Base-by-base conservation (phyloP, 1,139 yeast species). In the Yamadazyma sp. region DNA sequence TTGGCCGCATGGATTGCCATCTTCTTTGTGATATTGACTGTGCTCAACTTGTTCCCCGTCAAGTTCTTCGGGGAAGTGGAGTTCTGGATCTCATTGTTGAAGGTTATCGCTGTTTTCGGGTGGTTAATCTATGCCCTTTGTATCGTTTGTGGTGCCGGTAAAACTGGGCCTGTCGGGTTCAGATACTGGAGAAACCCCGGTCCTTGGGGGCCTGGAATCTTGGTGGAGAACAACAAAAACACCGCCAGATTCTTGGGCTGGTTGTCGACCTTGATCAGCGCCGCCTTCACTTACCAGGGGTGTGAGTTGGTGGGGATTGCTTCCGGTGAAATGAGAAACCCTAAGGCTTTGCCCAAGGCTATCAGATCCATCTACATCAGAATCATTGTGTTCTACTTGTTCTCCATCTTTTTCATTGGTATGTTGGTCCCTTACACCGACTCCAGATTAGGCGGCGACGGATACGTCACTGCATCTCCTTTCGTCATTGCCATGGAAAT, bases 111-210 rank as follows among this genome's bases (percentile, higher is more conserved):
- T 35, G 82, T 84, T 42, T 68, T 81, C 11, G 91, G 91, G 17
- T 83, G 85, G 76, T 62, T 84, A 49, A 54, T 84, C 25, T 83
- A 82, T 52, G 83, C 86, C 28, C 69, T 84, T 47, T 67, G 79
- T 55, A 79, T 81, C 69, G 87, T 82, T 22, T 81, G 87, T 56
- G 94, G 94, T 49, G 87, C 83, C 10, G 83, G 85, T 41, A 50
- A 61, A 34, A 72, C 77, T 12, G 88, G 89, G 14, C 85, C 89
- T 12, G 76, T 86, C 34, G 95, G 92, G 6, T 85, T 84, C 71
- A 74, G 89, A 59, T 88, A 89, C 67, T 91, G 97, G 97, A 80
- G 91, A 62, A 68, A 89, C 56, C 96, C 96, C 3, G 96, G 96
- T 39, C 83, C 96, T 2, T 87, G 77, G 81, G 89, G 87, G 47